Base-by-base conservation (phyloP, 495 filamentous ascomycete species). In the Aspergillus taichungensis region DNA sequence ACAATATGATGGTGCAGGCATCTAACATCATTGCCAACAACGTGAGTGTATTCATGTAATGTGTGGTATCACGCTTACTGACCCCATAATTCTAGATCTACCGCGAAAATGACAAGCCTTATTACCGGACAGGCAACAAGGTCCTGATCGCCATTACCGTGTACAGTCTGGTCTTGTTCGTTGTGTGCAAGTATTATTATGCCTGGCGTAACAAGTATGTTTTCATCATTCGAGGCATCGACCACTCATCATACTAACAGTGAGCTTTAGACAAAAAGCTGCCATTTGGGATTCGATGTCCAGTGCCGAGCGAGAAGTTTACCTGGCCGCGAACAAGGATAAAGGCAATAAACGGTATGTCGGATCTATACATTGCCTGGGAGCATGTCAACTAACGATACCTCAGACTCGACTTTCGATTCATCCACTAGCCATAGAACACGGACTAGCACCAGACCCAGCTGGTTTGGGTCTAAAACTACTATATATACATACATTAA, bases 1-100 rank as follows among this genome's bases (percentile, higher is more conserved):
- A 90, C 59, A 88, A 88, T 64, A 87, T 89, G 83, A 72, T 63
- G 33, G 81, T 88, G 1, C 84, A 89, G 56, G 67, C 73, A 0
- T 72, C 72, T 28, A 80, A 69, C 12, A 81, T 87, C 40, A 76
- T 85, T 43, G 57, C 66, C 2, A 75, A 75, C 33, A 84, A 86
- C 53, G 76, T 78, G 54, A 56, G 68, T 68, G 11, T 29, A 13
- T 14, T 29, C 29, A 28, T 8, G 30, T 18, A 29, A 1, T 8
- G 32, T 10, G 18, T 14, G 5, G 11, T 6, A 10, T 11, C 9
- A 9, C 34, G 12, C 31, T 35, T 13, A 45, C 46, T 50, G 28
- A 50, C 35, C 0, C 13, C 34, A 24, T 12, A 8, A 2, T 11
- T 37, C 27, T 53, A 79, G 55, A 80, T 85, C 45, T 88, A 87